A percentile compares a stretch with the other conserved stretches of the same genome.
Evolutionary conservation across 2,329 filamentous ascomycete genomes (phyloP).

Genomic region (Orbilia brochopaga): DNA sequence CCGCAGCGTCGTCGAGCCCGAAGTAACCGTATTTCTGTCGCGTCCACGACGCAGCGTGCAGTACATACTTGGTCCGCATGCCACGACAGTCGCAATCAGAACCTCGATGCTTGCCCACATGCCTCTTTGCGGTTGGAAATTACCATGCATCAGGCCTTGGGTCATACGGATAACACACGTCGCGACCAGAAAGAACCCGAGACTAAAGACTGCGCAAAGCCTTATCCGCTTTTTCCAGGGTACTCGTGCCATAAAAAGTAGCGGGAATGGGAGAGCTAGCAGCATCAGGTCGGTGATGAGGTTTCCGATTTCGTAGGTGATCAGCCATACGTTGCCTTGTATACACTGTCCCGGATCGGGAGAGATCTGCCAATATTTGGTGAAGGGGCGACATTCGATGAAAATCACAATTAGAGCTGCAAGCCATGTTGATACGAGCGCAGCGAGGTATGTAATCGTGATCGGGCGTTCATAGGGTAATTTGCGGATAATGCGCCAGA

Average conservation of each 20-base stretch:
- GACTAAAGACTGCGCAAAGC: slow-evolving; percentile 23
- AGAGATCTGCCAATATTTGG: slow-evolving; percentile 35
- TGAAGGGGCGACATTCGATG: slow-evolving; percentile 26
- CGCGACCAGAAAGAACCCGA: slow-evolving; percentile 38
- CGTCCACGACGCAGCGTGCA: slow-evolving; percentile 25
- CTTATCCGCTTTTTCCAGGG: slow-evolving; percentile 40
- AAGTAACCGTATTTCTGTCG: neutral
- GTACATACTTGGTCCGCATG: slow-evolving; percentile 43
- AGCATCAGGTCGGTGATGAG: slow-evolving; percentile 36
- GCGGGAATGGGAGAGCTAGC: slow-evolving; percentile 35
- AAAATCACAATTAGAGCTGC: slow-evolving; percentile 12
- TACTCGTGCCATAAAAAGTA: slow-evolving; percentile 38
- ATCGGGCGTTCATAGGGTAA: slow-evolving; percentile 37
- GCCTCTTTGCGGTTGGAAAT: slow-evolving; percentile 18
- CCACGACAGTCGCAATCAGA: slow-evolving; percentile 34
- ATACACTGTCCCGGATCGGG: slow-evolving; percentile 29
- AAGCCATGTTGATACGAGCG: slow-evolving; percentile 17
- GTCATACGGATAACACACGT: slow-evolving; percentile 32
- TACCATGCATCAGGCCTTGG: slow-evolving; percentile 22
- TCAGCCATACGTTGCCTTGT: slow-evolving; percentile 38
- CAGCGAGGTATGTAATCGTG: slow-evolving; percentile 12
- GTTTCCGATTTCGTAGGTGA: slow-evolving; percentile 41
- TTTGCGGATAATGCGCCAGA: slow-evolving; percentile 45
- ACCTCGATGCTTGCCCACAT: slow-evolving; percentile 39
- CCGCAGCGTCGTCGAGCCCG: neutral